A percentile compares a stretch with the other conserved stretches of the same genome.
Evolutionary conservation across 495 filamentous ascomycete genomes (phyloP).

Genomic region (Xylaria intraflava): DNA sequence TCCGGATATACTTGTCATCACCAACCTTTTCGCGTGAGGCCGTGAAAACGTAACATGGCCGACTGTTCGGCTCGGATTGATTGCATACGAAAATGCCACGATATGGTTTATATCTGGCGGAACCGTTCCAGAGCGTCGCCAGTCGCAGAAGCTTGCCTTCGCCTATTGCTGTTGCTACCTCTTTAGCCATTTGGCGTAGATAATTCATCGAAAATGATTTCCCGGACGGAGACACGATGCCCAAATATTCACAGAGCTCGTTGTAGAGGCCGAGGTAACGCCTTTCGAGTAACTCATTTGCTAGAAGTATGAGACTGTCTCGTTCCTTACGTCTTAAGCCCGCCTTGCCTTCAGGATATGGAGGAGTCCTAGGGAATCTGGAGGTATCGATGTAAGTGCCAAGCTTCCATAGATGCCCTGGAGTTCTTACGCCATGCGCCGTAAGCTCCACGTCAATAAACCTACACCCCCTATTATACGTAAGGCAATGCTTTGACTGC

Average conservation of each 20-base stretch:
- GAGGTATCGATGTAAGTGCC: background rate
- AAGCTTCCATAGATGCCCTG: background rate
- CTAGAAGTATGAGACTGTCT: background rate
- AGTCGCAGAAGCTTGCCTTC: background rate
- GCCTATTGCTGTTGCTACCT: background rate
- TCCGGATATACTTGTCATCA: background rate
- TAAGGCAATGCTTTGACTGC: background rate
- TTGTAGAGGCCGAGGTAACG: background rate
- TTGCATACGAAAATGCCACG: background rate
- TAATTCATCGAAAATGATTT: background rate
- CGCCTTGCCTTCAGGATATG: background rate
- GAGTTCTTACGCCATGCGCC: background rate
- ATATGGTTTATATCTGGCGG: background rate
- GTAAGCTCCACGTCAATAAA: background rate
- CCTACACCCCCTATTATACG: background rate
- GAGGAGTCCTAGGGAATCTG: background rate
- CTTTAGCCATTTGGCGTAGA: background rate
- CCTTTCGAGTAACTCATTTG: background rate
- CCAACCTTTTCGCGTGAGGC: background rate
- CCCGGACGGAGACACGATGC: background rate
- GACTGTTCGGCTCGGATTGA: background rate
- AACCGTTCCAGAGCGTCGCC: background rate
- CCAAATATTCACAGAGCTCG: background rate
- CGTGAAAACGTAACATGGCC: background rate
- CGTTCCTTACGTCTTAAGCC: background rate